Base-by-base conservation (phyloP, 2,329 filamentous ascomycete species). In the Sclerotinia minor region DNA sequence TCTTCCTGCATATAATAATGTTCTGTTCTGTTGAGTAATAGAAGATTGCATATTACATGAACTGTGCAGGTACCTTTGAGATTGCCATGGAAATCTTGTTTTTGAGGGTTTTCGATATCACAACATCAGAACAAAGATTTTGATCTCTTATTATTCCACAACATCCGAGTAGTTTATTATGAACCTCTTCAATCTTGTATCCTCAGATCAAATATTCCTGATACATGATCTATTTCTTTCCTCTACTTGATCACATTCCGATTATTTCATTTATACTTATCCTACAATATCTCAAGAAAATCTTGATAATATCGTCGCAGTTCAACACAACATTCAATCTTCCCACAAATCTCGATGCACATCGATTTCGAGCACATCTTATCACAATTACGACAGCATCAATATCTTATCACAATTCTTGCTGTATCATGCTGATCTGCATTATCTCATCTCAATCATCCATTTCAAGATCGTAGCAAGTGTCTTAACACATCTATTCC, bases 401-500 rank as follows among this genome's bases (percentile, higher is more conserved):
- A 58, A 59, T 19, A 59, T 45, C 55, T 44, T 17, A 32, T 59
- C 55, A 45, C 55, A 45, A 0, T 59, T 7, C 6, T 24, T 29
- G 3, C 21, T 45, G 24, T 9, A 21, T 45, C 24, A 35, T 45
- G 7, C 17, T 45, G n/a, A 45, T 17, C 38, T 45, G 38, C 55
- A 32, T 45, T 59, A 45, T 59, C 24, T 59, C 55, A 45, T 59
- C 55, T 45, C 55, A 59, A 32, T 21, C 38, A 29, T 24, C 24
- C 4, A 29, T 59, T 38, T 26, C 17, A 13, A 59, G 41, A 59
- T 45, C 55, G 55, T 24, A 45, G 17, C 9, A 21, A 45, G 17
- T 59, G 49, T 3, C 24, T n/a, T 24, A 5, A 6, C 38, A 45
- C 24, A 19, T 45, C 38, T 29, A 13, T 59, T 45, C 38, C 55